Conservation (phyloP, 768 basidiomycete genomes). For the Filobasidium floriforme region DNA sequence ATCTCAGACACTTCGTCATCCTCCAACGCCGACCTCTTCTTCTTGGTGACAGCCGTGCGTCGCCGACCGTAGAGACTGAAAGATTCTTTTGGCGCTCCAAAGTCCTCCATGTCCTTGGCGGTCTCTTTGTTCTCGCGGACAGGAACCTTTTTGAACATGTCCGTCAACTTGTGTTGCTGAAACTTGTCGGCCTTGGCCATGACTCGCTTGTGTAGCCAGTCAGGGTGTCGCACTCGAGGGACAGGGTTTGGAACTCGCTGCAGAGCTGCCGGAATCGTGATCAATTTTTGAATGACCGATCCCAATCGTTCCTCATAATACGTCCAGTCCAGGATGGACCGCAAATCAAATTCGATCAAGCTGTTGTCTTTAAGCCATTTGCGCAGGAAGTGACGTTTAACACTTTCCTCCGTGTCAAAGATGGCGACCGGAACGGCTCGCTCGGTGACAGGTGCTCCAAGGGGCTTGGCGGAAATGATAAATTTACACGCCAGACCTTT, state of each 20-base stretch:
- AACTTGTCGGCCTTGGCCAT: slow-evolving; percentile 88
- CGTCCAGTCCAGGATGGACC: slow-evolving; percentile 92
- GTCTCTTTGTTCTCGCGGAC: slow-evolving; percentile 6
- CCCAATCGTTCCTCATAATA: slow-evolving; percentile 98
- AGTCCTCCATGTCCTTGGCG: slow-evolving; percentile 60
- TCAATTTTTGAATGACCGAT: slow-evolving; percentile 95
- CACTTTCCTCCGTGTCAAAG: slow-evolving; percentile 85
- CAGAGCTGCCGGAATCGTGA: slow-evolving; percentile 97
- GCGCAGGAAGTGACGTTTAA: slow-evolving; percentile 81
- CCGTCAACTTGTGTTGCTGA: slow-evolving; percentile 93
- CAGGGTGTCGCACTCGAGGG: slow-evolving; percentile 88
- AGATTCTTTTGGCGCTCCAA: slow-evolving; percentile 34
- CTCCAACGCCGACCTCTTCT: slow-evolving; percentile 48
- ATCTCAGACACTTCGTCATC: slow-evolving; percentile 46
- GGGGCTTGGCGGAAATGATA: slow-evolving; percentile 90
- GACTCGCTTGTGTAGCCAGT: slow-evolving; percentile 90
- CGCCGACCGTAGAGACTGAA: slow-evolving; percentile 18
- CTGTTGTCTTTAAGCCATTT: slow-evolving; percentile 95
- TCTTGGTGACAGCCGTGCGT: slow-evolving; percentile 50
- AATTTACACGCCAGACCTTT: slow-evolving; percentile 98
- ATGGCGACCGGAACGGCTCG: slow-evolving; percentile 95
- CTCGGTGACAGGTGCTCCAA: slow-evolving; percentile 91
- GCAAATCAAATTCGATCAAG: slow-evolving; percentile 76
- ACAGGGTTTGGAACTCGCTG: slow-evolving; percentile 96
- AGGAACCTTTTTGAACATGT: slow-evolving; percentile 62